A percentile compares a stretch with the other conserved stretches of the same genome.
phyloP scores from a whole-genome alignment of 164 flowering plant species.

The Tinospora cordifolia region DNA sequence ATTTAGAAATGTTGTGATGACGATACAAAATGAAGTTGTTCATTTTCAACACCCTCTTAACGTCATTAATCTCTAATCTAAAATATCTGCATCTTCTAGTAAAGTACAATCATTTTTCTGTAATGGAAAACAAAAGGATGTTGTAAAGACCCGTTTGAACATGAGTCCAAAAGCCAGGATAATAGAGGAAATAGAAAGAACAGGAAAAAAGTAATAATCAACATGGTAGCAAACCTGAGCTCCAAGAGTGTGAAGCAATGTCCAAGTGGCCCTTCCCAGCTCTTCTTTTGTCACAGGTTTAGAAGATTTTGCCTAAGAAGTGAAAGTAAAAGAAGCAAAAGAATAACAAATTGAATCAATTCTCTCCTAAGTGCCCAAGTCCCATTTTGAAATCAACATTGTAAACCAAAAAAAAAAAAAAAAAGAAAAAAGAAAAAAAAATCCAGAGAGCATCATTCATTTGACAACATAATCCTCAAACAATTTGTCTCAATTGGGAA shows the following conservation, averaged over 20 bases:
- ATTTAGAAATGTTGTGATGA: too few species aligned
- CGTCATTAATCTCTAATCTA: background rate
- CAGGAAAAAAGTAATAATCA: background rate
- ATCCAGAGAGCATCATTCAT: too few species aligned
- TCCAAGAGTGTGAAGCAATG: constrained; percentile 89
- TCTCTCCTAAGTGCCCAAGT: too few species aligned
- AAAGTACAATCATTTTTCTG: too few species aligned
- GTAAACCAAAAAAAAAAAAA: too few species aligned
- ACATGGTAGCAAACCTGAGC: constrained; percentile 55
- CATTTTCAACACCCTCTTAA: background rate
- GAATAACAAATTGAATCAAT: too few species aligned
- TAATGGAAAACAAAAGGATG: background rate
- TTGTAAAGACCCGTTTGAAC: background rate
- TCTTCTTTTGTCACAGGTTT: constrained; percentile 78
- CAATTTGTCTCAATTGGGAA: too few species aligned
- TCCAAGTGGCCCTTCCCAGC: constrained; percentile 95
- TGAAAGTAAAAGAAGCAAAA: too few species aligned
- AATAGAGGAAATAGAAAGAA: background rate
- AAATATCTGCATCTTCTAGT: background rate
- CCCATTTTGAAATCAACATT: too few species aligned
- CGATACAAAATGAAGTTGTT: background rate
- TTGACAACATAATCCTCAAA: too few species aligned
- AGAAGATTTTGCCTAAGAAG: too few species aligned
- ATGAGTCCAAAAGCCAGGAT: background rate
- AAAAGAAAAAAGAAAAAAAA: too few species aligned